Percentiles rank a stretch among this genome's conserved stretches.
Evolutionary conservation across 2,329 filamentous ascomycete genomes (phyloP).

Genomic region (Ophiocordyceps polyrhachis-furcata): DNA sequence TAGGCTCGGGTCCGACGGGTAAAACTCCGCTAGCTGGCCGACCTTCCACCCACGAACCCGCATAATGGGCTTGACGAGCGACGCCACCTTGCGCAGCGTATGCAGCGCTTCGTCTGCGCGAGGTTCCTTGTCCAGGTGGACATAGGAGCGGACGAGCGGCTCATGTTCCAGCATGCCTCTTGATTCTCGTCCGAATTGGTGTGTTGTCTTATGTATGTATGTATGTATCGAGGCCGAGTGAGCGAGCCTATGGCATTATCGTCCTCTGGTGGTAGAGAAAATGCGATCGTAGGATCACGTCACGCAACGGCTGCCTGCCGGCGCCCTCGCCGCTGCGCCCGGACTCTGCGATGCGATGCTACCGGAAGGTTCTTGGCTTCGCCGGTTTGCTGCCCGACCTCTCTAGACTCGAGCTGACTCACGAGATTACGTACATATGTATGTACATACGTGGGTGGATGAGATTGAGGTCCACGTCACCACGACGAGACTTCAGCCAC

Average conservation of each 20-base stretch:
- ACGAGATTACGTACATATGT: too few species aligned
- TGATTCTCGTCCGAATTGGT: background rate
- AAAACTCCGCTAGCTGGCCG: slow-evolving; percentile 65
- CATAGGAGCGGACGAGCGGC: slow-evolving; percentile 26
- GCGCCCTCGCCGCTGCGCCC: background rate
- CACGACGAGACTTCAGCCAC: too few species aligned
- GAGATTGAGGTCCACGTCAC: too few species aligned
- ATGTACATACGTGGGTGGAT: too few species aligned
- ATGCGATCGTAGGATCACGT: background rate
- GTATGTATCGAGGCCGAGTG: too few species aligned
- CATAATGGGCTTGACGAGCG: slow-evolving; percentile 90
- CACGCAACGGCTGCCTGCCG: background rate
- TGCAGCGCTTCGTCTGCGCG: slow-evolving; percentile 32
- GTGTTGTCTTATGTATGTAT: too few species aligned
- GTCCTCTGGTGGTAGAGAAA: too few species aligned
- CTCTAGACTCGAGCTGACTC: too few species aligned
- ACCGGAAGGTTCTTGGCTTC: background rate
- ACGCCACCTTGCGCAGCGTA: slow-evolving; percentile 62
- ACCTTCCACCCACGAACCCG: slow-evolving; percentile 68
- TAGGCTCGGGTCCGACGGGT: slow-evolving; percentile 53
- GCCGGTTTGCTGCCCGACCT: background rate
- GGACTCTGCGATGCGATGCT: too few species aligned
- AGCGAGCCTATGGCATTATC: too few species aligned
- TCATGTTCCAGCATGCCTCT: slow-evolving; percentile 12
- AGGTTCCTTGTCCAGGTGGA: slow-evolving; percentile 27